Percentiles rank a stretch among this genome's conserved stretches.
phyloP scores from a whole-genome alignment of 768 basidiomycete species.

The Lactarius vividus region DNA sequence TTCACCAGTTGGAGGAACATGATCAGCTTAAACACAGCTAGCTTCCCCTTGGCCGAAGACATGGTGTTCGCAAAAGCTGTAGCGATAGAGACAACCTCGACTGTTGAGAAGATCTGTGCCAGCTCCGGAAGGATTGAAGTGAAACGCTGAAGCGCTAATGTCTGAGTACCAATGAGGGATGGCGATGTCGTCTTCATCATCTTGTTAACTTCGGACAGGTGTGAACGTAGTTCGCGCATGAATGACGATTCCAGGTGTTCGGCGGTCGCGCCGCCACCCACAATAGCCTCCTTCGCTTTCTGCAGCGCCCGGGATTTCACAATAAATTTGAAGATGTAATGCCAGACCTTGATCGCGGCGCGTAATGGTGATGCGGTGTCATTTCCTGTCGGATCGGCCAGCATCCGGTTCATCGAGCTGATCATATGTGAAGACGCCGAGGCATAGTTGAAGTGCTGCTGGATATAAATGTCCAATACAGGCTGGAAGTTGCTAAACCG shows the following conservation, averaged over 20 bases:
- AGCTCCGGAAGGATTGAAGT: conserved; percentile 89
- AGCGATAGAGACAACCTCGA: conserved; percentile 83
- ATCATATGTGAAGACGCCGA: conserved; percentile 82
- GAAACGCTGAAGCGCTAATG: conserved; percentile 90
- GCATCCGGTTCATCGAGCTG: conserved; percentile 79
- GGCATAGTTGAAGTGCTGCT: conserved; percentile 80
- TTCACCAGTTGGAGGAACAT: conserved; percentile 92
- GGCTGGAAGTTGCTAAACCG: conserved; percentile 95
- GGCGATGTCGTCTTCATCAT: conserved; percentile 83
- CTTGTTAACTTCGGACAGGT: conserved; percentile 76
- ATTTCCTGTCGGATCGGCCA: conserved; percentile 65
- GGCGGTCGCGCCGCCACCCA: conserved; percentile 77
- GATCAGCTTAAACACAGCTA: conserved; percentile 90
- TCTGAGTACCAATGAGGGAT: conserved; percentile 95
- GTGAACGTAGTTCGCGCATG: conserved; percentile 75
- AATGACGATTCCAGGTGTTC: conserved; percentile 85
- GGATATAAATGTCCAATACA: conserved; percentile 91
- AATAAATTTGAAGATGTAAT: conserved; percentile 94
- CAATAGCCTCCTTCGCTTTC: conserved; percentile 73
- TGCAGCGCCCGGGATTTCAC: conserved; percentile 87
- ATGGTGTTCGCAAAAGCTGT: conserved; percentile 87
- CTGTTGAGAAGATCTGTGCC: conserved; percentile 70
- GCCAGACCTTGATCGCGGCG: conserved; percentile 93
- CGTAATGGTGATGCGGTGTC: conserved; percentile 79
- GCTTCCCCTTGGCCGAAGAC: conserved; percentile 74